These are phyloP conservation scores for Coelastrella sp. DNA, from an alignment of 139 green algal species.

Conservation along the genomic window DNA sequence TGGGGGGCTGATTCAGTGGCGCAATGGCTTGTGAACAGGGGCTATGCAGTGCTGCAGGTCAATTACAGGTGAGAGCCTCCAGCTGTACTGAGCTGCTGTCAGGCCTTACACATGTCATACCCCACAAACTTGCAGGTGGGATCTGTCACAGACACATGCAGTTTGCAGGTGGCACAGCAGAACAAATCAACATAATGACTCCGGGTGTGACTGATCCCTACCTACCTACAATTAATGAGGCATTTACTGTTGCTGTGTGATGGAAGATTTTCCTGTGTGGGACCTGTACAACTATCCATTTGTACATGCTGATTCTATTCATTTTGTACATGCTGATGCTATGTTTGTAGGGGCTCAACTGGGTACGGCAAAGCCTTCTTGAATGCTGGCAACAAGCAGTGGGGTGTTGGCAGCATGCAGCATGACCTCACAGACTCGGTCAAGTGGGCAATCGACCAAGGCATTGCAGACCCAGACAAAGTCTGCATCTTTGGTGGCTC, in stretches of 20 bases:
- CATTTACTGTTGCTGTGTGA: no score
- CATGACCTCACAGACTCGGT: constrained; percentile 38
- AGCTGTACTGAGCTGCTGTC: no score
- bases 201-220: no score
- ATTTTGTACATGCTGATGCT: neutral
- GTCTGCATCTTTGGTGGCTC: constrained; percentile 38
- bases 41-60: constrained; percentile 41
- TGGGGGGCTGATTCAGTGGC: constrained; percentile 23
- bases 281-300: neutral
- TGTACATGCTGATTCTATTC: neutral
- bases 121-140: no score
- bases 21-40: constrained; percentile 27
- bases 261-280: neutral
- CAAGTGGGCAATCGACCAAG: constrained; percentile 13
- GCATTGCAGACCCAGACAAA: constrained; percentile 31
- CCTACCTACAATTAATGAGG: no score
- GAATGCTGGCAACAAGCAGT: constrained; percentile 37
- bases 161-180: no score
- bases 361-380: constrained; percentile 33
- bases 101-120: no score
- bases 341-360: neutral
- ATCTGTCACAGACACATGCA: no score
- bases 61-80: neutral
- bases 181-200: no score
- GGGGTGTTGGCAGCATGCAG: constrained; percentile 41